These are phyloP conservation scores for Byssothecium circinans DNA, from an alignment of 2,329 filamentous ascomycete genomes.

Conservation along the genomic window DNA sequence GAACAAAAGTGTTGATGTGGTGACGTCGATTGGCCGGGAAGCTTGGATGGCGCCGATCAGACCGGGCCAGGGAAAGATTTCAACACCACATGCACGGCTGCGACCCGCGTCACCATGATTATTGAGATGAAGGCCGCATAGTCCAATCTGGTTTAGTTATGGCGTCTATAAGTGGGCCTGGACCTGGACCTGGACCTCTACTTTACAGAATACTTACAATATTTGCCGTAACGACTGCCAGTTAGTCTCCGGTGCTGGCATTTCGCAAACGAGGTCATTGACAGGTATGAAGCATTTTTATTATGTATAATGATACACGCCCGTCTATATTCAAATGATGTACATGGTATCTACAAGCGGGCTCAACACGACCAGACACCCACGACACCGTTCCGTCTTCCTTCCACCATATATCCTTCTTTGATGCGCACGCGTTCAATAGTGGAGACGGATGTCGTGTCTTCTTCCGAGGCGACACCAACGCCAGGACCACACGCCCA, in stretches of 20 bases:
- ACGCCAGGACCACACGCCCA: conserved; percentile 94
- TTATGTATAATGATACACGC: background rate
- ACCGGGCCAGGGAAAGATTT: background rate
- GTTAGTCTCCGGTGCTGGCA: background rate
- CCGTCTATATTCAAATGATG: conserved; percentile 1
- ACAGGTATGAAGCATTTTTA: too few species aligned
- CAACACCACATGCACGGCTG: conserved; percentile 15
- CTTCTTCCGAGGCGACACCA: conserved; percentile 67
- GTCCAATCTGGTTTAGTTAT: conserved; percentile 22
- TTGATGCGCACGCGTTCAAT: conserved; percentile 88
- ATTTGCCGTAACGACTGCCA: too few species aligned
- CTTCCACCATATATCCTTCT: conserved; percentile 92
- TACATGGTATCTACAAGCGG: background rate
- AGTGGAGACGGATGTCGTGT: conserved; percentile 55
- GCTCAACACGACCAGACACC: conserved; percentile 71
- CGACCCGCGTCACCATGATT: conserved; percentile 1
- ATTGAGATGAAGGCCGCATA: conserved; percentile 17
- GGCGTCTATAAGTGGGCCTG: background rate
- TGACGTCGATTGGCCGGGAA: conserved; percentile 6
- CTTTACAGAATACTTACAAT: too few species aligned
- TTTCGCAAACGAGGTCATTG: too few species aligned
- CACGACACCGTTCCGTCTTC: conserved; percentile 81
- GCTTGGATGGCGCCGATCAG: conserved; percentile 11
- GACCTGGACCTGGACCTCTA: too few species aligned
- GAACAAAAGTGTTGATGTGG: background rate